Percentiles rank a stretch among this genome's conserved stretches.
Evolutionary conservation across 257 asterid species (phyloP).

Genomic region (Thymus mandschuricus): DNA sequence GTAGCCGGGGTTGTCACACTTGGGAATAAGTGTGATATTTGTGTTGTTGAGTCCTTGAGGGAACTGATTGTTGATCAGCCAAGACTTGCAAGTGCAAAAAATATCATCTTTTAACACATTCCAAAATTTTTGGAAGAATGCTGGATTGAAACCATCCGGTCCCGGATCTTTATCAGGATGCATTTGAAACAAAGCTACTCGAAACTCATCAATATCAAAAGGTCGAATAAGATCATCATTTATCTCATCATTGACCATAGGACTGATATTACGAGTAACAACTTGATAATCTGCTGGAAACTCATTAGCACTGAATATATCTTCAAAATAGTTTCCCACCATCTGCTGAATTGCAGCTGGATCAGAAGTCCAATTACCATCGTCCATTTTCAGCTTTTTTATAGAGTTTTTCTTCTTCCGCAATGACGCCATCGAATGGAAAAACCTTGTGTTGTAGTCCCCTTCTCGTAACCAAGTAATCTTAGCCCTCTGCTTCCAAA

Average conservation of each 20-base stretch:
- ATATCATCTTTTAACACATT: too few species aligned
- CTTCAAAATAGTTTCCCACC: background rate
- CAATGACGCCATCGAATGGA: background rate
- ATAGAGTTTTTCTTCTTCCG: background rate
- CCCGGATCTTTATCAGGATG: background rate
- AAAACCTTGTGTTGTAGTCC: background rate
- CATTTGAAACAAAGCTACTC: too few species aligned
- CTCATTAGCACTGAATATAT: background rate
- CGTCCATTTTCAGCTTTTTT: background rate
- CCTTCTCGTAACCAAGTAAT: background rate
- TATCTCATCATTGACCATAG: background rate
- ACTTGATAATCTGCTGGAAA: background rate
- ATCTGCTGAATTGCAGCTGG: too few species aligned
- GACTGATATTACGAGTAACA: background rate
- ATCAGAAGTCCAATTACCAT: background rate
- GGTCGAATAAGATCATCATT: background rate
- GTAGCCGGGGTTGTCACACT: too few species aligned
- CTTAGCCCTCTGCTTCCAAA: background rate
- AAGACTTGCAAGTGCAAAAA: too few species aligned
- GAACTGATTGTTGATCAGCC: too few species aligned
- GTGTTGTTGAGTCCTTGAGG: too few species aligned
- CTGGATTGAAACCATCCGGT: background rate
- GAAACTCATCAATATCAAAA: background rate
- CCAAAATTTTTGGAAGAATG: too few species aligned
- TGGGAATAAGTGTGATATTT: too few species aligned